Conservation (phyloP, 345 rosid genomes). For the Psidium guajava region DNA sequence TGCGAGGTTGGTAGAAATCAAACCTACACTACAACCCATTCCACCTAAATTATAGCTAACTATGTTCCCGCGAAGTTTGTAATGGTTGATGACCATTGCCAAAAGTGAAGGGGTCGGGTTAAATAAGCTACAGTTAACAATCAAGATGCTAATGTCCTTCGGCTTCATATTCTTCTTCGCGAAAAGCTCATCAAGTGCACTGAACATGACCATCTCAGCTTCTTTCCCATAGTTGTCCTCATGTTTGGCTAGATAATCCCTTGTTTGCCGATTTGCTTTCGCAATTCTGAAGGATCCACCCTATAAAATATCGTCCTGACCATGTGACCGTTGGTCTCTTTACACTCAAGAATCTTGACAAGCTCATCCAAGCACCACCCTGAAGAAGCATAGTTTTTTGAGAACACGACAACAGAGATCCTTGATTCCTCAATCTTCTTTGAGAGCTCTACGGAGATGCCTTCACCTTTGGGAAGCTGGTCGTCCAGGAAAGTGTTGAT, state of each 20-base stretch:
- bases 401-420: constrained; percentile 12
- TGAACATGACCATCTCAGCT: constrained; percentile 3
- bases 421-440: constrained; percentile 14
- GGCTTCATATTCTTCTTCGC: too few species aligned
- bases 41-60: too few species aligned
- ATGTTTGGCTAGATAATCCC: neutral
- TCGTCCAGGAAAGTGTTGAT: constrained; percentile 11
- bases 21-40: too few species aligned
- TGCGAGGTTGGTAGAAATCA: too few species aligned
- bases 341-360: constrained; percentile 11
- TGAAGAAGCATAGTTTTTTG: constrained; percentile 16
- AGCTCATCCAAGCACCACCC: constrained; percentile 24
- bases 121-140: too few species aligned
- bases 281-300: constrained; percentile 13
- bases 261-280: constrained; percentile 7
- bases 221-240: neutral
- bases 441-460: constrained; percentile 4
- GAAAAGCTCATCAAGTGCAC: too few species aligned
- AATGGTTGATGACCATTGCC: too few species aligned
- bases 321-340: neutral
- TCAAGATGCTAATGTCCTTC: too few species aligned
- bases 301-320: constrained; percentile 15
- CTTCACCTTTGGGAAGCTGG: constrained; percentile 6
- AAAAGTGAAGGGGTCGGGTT: too few species aligned
- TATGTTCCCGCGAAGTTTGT: too few species aligned